A percentile compares a stretch with the other conserved stretches of the same genome.
phyloP scores from a whole-genome alignment of 2,329 filamentous ascomycete species.

The Fusarium cyanostomum region DNA sequence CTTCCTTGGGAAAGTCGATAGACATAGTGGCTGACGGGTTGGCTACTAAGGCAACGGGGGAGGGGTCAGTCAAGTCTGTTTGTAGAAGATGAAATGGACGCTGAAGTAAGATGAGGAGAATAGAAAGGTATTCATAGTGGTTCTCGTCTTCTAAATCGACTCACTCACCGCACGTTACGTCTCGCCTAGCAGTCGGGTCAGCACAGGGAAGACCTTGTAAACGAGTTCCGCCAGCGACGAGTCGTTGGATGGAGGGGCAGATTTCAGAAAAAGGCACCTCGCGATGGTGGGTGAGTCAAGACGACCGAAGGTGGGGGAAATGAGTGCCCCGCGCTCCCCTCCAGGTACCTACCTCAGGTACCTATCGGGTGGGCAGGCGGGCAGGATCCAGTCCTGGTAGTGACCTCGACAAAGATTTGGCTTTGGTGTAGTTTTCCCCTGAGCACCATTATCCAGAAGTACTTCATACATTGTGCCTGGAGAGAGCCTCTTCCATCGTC shows the following conservation, averaged over 20 bases:
- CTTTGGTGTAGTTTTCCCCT: neutral
- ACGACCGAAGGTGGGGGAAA: slow-evolving; percentile 33
- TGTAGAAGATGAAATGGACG: neutral
- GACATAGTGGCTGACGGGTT: slow-evolving; percentile 65
- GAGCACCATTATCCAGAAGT: neutral
- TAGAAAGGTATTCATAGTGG: neutral
- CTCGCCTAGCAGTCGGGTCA: slow-evolving; percentile 27
- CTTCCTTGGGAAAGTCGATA: slow-evolving; percentile 92
- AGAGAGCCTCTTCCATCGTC: neutral
- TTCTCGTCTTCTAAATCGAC: neutral
- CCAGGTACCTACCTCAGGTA: too few species aligned
- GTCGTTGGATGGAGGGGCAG: slow-evolving; percentile 41
- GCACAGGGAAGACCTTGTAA: slow-evolving; percentile 18
- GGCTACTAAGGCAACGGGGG: slow-evolving; percentile 9
- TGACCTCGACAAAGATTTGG: too few species aligned
- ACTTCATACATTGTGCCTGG: neutral
- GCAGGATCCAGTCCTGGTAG: neutral
- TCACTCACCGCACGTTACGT: slow-evolving; percentile 32
- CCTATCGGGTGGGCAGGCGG: too few species aligned
- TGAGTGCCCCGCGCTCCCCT: slow-evolving; percentile 41
- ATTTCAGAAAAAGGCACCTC: slow-evolving; percentile 38
- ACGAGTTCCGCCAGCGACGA: slow-evolving; percentile 28
- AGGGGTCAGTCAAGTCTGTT: slow-evolving; percentile 22
- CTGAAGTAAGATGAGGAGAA: neutral
- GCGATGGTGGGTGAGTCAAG: slow-evolving; percentile 45